A percentile compares a stretch with the other conserved stretches of the same genome.
These are phyloP conservation scores for Penicillium cinerascens DNA, from an alignment of 495 filamentous ascomycete species.

Conservation along the genomic window DNA sequence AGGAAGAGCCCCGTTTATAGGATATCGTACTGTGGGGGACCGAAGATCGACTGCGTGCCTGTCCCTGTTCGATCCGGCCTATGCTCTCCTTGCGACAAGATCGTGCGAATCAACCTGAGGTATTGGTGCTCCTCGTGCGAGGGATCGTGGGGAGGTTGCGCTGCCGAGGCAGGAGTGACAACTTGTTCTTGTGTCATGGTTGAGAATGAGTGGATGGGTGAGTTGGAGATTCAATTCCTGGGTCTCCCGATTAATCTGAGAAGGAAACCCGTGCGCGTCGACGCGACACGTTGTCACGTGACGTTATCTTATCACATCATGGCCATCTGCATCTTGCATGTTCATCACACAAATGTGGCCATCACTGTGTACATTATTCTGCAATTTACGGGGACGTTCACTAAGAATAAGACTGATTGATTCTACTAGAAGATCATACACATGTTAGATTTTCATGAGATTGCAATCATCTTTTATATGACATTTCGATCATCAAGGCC, in stretches of 20 bases:
- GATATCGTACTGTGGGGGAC: conserved; percentile 72
- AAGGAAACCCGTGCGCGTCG: conserved; percentile 8
- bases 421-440: not conserved
- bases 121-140: conserved; percentile 74
- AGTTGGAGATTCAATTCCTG: not conserved
- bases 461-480: not conserved
- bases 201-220: not conserved
- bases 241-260: not conserved
- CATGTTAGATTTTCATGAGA: not conserved
- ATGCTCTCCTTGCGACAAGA: conserved; percentile 72
- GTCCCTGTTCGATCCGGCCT: conserved; percentile 89
- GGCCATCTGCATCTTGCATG: conserved; percentile 34
- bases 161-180: conserved; percentile 9
- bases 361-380: conserved; percentile 33
- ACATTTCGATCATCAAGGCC: not conserved
- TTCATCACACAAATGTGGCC: conserved; percentile 35
- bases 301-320: conserved; percentile 11
- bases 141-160: conserved; percentile 16
- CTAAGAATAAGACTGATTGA: conserved; percentile 7
- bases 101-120: conserved; percentile 69
- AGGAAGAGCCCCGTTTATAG: too few species aligned
- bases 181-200: conserved; percentile 26
- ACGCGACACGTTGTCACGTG: conserved; percentile 23
- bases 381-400: conserved; percentile 19
- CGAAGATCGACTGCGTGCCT: conserved; percentile 85